Conservation (phyloP, 768 basidiomycete genomes). For the Boletales sp. region DNA sequence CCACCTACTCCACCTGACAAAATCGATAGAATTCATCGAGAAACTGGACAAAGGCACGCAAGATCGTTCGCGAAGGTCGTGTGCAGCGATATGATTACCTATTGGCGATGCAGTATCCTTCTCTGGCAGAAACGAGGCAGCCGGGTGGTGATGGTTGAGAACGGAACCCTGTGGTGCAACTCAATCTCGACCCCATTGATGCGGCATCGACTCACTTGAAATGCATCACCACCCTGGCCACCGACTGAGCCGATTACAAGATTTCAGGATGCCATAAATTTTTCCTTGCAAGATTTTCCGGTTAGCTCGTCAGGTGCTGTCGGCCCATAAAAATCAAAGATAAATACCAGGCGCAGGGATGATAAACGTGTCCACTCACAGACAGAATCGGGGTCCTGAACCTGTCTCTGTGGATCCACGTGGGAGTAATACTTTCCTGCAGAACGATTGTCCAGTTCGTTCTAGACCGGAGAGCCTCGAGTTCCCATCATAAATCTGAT, state of each 20-base stretch:
- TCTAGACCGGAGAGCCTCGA: no score
- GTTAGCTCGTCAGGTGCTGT: background rate
- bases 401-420: no score
- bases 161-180: background rate
- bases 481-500: no score
- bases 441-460: no score
- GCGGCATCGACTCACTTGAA: background rate
- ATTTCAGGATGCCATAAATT: no score
- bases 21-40: background rate
- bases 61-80: background rate
- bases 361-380: no score
- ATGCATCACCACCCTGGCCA: background rate
- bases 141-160: background rate
- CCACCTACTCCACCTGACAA: background rate
- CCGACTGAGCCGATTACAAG: background rate
- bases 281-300: no score
- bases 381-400: no score
- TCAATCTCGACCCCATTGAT: background rate
- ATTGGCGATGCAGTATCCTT: background rate
- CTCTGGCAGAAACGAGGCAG: background rate
- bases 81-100: background rate
- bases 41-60: background rate
- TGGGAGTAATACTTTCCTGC: no score
- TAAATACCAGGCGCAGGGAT: no score
- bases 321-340: no score